Base-by-base conservation (phyloP, 257 asterid species). In the Lavandula angustifolia region DNA sequence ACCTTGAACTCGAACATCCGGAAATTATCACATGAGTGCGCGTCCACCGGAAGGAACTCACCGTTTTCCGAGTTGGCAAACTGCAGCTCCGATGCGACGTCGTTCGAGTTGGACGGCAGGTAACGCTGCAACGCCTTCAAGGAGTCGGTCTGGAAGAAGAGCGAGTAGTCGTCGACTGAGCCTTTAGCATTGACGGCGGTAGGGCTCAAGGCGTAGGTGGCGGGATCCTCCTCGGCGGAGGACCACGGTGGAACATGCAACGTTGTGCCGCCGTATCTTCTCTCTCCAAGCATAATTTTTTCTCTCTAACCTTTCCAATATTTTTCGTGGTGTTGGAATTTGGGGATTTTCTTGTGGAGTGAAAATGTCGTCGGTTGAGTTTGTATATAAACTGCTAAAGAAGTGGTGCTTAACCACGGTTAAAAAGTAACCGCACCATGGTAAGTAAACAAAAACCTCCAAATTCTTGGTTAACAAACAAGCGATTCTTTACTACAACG, bases 1-100 rank as follows among this genome's bases (percentile, higher is more conserved):
- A 90, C 96, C 75, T 90, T 90, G 57, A 90, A 90, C 64, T 85
- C 95, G 74, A 62, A 90, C 90, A 87, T 90, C 37, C 95, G 86
- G 80, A 90, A 90, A 12, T 90, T 72, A 74, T 90, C 97, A 77
- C 92, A 90, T 0, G 95, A 68, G 79, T 81, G 87, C 3, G 87
- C 87, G 71, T 83, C 97, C 17, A 83, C 95, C 0, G 88, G 86
- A 38, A 79, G 64, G 66, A 79, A 83, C 13, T 79, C 69, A 6
- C 74, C 70, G 53, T 71, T 62, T 59, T 50, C 91, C 0, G 75
- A 61, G 70, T 75, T 91, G 6, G 71, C n/a, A 4, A 41, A 13
- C 60, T 47, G 68, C 27, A 66, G 46, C 67, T 70, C 67, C 12
- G 58, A 2, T 1, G 11, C 79, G 60, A 37, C 68, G 49, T 82